phyloP scores from a whole-genome alignment of 169 alveolate species.

The Ichthyophthirius multifiliis region DNA sequence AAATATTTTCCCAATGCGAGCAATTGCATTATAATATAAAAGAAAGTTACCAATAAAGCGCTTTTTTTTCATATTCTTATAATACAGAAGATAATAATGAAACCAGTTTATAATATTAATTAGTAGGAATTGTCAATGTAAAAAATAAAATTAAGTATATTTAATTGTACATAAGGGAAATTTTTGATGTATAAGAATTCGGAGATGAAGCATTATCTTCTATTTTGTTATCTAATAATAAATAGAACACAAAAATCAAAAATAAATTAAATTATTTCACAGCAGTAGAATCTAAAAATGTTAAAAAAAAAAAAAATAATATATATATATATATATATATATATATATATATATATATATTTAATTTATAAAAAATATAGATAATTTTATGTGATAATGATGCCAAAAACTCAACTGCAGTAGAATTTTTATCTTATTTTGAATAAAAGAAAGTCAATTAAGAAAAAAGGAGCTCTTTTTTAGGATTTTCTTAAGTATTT shows the following conservation, averaged over 20 bases:
- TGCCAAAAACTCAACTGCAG: background rate
- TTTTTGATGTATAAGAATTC: background rate
- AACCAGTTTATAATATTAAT: background rate
- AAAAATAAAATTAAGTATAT: background rate
- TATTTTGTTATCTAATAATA: background rate
- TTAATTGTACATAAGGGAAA: background rate
- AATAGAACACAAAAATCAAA: background rate
- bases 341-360: no score
- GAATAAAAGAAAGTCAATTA: background rate
- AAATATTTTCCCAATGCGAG: background rate
- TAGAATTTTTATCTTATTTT: background rate
- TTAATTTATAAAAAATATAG: no score
- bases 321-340: background rate
- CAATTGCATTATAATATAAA: background rate
- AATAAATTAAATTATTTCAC: background rate
- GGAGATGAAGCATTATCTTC: background rate
- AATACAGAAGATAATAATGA: background rate
- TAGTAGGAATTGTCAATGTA: background rate
- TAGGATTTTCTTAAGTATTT: background rate
- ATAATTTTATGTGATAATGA: background rate
- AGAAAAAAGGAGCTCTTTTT: background rate
- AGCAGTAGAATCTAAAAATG: conserved; percentile 3
- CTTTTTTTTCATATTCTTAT: no score
- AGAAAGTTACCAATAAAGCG: no score
- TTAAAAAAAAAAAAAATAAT: background rate